Base-by-base conservation (phyloP, 2,329 filamentous ascomycete species). In the Gliomastix tumulicola region DNA sequence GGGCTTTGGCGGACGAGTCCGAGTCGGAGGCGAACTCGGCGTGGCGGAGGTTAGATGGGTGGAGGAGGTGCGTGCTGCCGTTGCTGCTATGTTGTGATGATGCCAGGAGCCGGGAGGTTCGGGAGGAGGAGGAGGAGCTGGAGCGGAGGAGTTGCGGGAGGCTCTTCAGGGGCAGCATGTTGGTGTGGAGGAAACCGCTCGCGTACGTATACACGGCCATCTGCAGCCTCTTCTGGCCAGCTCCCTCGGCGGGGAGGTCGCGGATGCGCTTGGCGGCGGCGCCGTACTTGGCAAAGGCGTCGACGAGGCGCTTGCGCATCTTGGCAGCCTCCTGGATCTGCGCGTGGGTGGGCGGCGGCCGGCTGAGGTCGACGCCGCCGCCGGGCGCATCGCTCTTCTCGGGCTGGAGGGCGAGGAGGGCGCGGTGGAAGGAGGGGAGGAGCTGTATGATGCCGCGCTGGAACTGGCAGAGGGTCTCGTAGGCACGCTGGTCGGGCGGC, bases 231-330 rank as follows among this genome's bases (percentile, higher is more conserved):
- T 78, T 63, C 53, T 95, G 88, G 0, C 84, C 79, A 0, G 78
- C 69, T 34, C 77, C 89, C 5, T 79, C 65, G 1, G 84, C 84
- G 13, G 80, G 81, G 33, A 95, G 64, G 50, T 94, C 86, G 21
- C 88, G 79, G 39, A 96, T 78, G 4, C 88, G 76, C 44, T 84
- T 80, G 4, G 88, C 88, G 1, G 88, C 87, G 4, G 77, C 67
- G 48, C 94, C 86, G 55, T 94, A 95, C 50, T 95, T 89, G 10
- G 80, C 75, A 51, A 96, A 95, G 8, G 87, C 84, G 49, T 95
- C 89, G 40, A 88, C 89, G 2, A 96, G 70, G 17, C 88, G 76
- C 56, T 88, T 94, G n/a, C 89, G 82, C 10, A 94, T 84, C 59
- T 92, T 94, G 31, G 83, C 82, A 0, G 89, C 89, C 48, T 95